A percentile compares a stretch with the other conserved stretches of the same genome.
These are phyloP conservation scores for Croton setiger DNA, from an alignment of 441 rosid species.

Conservation along the genomic window DNA sequence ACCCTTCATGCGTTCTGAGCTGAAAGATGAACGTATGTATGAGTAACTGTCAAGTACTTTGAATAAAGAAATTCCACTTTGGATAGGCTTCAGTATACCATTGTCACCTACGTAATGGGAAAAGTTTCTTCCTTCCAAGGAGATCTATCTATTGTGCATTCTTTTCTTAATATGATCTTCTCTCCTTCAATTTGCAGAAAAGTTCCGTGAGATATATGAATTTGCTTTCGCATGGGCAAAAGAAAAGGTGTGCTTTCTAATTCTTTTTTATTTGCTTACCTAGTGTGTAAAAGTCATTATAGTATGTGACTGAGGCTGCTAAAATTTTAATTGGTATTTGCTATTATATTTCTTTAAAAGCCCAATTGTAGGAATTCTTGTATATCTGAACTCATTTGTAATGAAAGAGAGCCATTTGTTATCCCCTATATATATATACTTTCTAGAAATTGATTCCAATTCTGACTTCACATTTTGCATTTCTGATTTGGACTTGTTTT, in stretches of 20 bases:
- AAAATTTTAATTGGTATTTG: neutral
- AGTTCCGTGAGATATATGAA: constrained; percentile 88
- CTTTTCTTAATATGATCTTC: constrained; percentile 21
- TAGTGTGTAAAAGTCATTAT: neutral
- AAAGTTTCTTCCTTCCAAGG: neutral
- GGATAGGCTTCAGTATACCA: neutral
- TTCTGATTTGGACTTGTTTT: neutral
- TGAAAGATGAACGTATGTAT: constrained; percentile 85
- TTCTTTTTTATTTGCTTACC: neutral
- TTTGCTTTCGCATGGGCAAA: constrained; percentile 99
- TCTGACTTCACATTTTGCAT: neutral
- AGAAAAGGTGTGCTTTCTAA: constrained; percentile 63
- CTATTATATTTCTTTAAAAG: neutral
- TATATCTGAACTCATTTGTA: neutral
- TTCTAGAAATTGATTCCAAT: neutral
- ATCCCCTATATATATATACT: too few species aligned
- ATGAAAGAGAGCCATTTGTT: neutral
- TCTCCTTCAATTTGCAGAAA: constrained; percentile 53
- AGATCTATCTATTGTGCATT: neutral
- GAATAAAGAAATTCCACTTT: neutral
- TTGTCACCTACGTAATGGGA: neutral
- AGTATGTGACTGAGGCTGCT: neutral
- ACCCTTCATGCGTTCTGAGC: constrained; percentile 14
- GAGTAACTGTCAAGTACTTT: constrained; percentile 7
- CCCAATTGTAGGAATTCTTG: neutral